Base-by-base conservation (phyloP, 345 rosid genomes). In the Pistacia vera region DNA sequence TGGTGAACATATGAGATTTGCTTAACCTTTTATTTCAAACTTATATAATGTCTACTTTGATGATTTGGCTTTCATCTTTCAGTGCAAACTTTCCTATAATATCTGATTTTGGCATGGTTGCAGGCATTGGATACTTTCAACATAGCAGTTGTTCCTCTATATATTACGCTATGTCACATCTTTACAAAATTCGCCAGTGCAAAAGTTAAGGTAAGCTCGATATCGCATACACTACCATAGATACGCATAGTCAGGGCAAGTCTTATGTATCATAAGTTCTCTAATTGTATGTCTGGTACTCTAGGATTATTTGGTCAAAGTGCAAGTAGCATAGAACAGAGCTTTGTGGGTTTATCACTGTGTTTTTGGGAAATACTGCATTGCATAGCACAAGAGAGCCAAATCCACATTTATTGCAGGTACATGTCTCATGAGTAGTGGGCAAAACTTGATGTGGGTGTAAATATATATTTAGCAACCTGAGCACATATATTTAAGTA, bases 71-170 rank as follows among this genome's bases (percentile, higher is more conserved):
- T 64, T 64, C 68, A 17, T 64, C 7, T 64, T 64, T 60, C 4
- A 17, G 1, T 64, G 11, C 49, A 17, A 18, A 64, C 51, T n/a
- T 14, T 69, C 38, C 8, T 41, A 11, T 28, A n/a, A 41, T 69
- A 3, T 17, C 65, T 71, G 46, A 79, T 18, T 71, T 75, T 68
- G 66, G 49, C 14, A 48, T 83, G 75, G 41, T 78, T 84, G 87
- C 91, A 91, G 97, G 97, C 97, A 59, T 72, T 91, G 84, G 97
- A 91, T 79, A 88, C 87, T 18, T 92, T 90, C 86, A 92, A 92
- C 81, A 87, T 94, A 4, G 84, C 94, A 25, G 66, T 88, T 66
- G 97, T 91, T 78, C 90, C 97, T 77, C 97, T 20, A 90, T 90
- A 54, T 91, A 91, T 77, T 91, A 86, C 78, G 97, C 97, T 71